phyloP scores from a whole-genome alignment of 805 yeast species.

The Ogataea methanolica region DNA sequence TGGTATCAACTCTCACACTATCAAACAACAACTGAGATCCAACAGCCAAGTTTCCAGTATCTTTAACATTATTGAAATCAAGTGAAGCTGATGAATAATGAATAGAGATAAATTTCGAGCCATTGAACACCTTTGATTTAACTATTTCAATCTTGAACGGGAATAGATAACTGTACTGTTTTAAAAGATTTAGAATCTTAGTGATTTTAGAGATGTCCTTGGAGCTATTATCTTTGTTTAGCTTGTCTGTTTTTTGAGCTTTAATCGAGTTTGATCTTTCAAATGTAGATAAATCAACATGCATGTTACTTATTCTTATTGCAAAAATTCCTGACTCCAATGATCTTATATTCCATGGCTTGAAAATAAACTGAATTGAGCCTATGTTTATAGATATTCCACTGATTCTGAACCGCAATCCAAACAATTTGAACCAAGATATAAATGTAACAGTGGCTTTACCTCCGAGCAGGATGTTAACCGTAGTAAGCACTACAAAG shows the following conservation, averaged over 20 bases:
- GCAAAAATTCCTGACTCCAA: too few relatives aligned
- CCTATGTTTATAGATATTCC: conserved; percentile 6
- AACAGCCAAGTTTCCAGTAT: neutral
- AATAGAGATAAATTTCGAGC: neutral
- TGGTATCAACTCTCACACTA: neutral
- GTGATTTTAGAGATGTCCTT: neutral
- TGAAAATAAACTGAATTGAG: conserved; percentile 13
- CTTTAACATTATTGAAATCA: neutral
- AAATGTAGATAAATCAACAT: too few relatives aligned
- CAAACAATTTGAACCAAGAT: conserved; percentile 20
- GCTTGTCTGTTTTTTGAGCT: neutral
- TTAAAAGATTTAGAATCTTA: neutral
- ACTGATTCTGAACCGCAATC: conserved; percentile 9
- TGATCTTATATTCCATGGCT: conserved; percentile 13
- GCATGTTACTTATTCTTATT: too few relatives aligned
- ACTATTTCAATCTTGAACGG: neutral
- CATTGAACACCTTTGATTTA: neutral
- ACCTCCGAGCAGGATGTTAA: conserved; percentile 15
- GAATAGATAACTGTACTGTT: neutral
- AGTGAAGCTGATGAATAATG: neutral
- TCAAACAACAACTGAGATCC: neutral
- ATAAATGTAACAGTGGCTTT: conserved; percentile 19
- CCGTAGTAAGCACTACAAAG: conserved; percentile 4
- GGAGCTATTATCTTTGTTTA: neutral
- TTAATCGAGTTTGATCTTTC: too few relatives aligned